Base-by-base conservation (phyloP, 2,329 filamentous ascomycete genomes). In the Monosporascus sp. region DNA sequence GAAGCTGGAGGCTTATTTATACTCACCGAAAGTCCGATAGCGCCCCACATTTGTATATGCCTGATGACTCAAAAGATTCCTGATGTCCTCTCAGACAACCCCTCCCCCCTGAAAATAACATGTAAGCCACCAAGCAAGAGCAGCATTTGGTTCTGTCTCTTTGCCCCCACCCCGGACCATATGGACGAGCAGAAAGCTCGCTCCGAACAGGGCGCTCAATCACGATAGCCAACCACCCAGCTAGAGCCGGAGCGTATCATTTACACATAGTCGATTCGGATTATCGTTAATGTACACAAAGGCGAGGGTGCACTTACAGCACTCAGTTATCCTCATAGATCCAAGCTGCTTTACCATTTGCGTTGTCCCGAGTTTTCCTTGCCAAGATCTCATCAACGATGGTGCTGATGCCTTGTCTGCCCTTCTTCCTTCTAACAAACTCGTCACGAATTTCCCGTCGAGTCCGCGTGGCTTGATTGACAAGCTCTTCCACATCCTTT, bases 321-420 rank as follows among this genome's bases (percentile, higher is more conserved):
- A 20, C 20, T 48, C 39, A 46, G 50, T 24, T 37, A 5, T 41
- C 52, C 36, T 59, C 60, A 37, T 66, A 55, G 14, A 67, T 35
- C 76, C 77, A 78, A 50, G 61, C 60, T 3, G 68, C 72, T 56
- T 72, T 71, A 52, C 76, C 81, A 37, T 77, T 62, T 11, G 66
- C 66, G 36, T 74, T 71, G n/a, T 67, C 66, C 31, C 60, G 70
- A 9, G 84, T 86, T 69, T 84, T 88, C 64, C 88, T 79, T 25
- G 68, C 65, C 58, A 91, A 61, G 27, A 92, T 84, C 67, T 92
- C 89, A 49, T 76, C 64, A 4, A 90, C 84, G 54, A 92, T 82
- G 65, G 83, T 78, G 60, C 74, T 75, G 43, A 90, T 82, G 45
- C 89, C 89, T 62, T 88, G 84, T 69, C 89, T 87, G 52, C 81